Evolutionary conservation across 345 rosid species (phyloP).

Genomic region (Ceriops tagal): DNA sequence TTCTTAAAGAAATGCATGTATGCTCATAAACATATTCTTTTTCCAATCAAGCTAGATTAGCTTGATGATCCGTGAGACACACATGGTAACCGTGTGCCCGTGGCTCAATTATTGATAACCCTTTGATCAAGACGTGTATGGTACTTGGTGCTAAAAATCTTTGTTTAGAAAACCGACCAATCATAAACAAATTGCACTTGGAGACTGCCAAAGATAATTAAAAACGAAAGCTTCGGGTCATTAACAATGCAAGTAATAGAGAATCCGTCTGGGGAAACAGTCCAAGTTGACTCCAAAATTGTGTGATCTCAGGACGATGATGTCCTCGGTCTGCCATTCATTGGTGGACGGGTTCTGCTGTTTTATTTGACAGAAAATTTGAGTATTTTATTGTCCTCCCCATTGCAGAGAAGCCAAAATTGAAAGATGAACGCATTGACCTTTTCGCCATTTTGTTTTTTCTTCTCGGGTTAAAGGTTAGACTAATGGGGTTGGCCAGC

Average conservation of each 20-base stretch:
- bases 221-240: neutral
- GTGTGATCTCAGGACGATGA: neutral
- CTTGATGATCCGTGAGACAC: conserved; percentile 13
- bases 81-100: conserved; percentile 25
- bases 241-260: neutral
- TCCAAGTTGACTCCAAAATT: neutral
- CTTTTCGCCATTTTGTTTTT: conserved; percentile 31
- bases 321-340: neutral
- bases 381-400: neutral
- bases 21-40: neutral
- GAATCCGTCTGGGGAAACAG: neutral
- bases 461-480: conserved; percentile 8
- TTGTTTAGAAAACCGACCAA: neutral
- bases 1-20: neutral
- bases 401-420: conserved; percentile 7
- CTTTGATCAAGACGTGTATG: conserved; percentile 16
- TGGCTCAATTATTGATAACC: conserved; percentile 33
- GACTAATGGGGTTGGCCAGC: conserved; percentile 35
- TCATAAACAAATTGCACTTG: neutral
- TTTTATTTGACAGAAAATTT: neutral
- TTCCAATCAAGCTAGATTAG: neutral
- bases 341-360: neutral
- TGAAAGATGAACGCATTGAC: conserved; percentile 38
- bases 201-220: neutral
- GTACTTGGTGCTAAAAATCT: neutral